Evolutionary conservation across 1,139 yeast genomes (phyloP), one percentile per base, ranked within the genome.

Genomic region (Pichia sp.): DNA sequence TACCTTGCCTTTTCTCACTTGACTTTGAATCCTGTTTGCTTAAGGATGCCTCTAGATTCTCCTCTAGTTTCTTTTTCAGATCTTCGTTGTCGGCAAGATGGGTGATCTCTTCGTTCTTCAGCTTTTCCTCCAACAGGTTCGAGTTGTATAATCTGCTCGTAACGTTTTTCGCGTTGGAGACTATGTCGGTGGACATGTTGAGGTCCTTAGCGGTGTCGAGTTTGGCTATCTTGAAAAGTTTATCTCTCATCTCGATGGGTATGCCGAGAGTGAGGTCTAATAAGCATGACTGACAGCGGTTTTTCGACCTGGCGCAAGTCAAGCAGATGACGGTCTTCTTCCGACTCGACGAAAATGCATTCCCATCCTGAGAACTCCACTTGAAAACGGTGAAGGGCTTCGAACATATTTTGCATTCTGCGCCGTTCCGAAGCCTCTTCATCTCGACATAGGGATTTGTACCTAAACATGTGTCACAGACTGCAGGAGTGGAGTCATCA

Each of bases 211-310:
- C 15, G 15, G 78, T 76, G 15, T 75, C 76, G 16, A 79, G 70
- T 8, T 87, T 87, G 5, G 93, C 87, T 79, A 90, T 77, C 64
- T 84, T 83, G 64, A 90, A 70, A 1, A 96, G 90, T 1, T 92
- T 83, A 63, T 92, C 97, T 57, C 97, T 73, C 8, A 90, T 74
- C 19, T 85, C 83, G 16, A 90, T 69, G 0, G 97, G 92, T 30
- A 93, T 80, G 5, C 90, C 87, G 72, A 84, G 88, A 30, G 85
- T 80, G 51, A 90, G 74, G 71, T 93, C 98, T 46, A 87, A 71
- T 81, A 90, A 79, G 67, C 99, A 93, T 26, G 84, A 72, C 67
- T 93, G 98, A 66, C 99, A 93, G 61, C 96, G 87, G 70, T 88
- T 86, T 60, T 85, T 79, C 49, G 85, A 80, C 46, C 82, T 74